These are phyloP conservation scores for Trametes pubescens DNA, from an alignment of 1,284 basidiomycete species.

Conservation along the genomic window DNA sequence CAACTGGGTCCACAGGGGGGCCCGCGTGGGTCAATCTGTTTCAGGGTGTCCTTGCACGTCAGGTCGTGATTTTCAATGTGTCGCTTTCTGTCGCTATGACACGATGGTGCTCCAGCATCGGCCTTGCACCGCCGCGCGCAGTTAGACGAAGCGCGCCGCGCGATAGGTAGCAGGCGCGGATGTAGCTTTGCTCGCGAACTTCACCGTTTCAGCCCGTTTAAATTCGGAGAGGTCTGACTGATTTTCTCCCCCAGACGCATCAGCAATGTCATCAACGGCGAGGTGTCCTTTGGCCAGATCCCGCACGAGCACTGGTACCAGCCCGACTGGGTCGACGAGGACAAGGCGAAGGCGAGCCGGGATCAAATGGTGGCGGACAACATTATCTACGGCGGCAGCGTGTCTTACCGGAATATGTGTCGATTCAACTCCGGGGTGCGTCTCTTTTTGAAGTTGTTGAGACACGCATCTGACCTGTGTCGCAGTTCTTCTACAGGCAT, in stretches of 20 bases:
- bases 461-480: not conserved
- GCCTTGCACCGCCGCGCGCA: not conserved
- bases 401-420: conserved; percentile 59
- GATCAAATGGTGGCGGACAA: conserved; percentile 78
- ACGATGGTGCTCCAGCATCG: not conserved
- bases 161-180: not conserved
- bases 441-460: not conserved
- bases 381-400: conserved; percentile 87
- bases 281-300: conserved; percentile 12
- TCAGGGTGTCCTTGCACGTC: too few relatives aligned
- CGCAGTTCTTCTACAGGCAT: conserved; percentile 69
- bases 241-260: conserved; percentile 1
- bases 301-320: conserved; percentile 85
- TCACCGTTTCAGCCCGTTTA: not conserved
- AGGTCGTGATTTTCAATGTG: too few relatives aligned
- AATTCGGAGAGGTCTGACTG: not conserved
- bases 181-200: not conserved
- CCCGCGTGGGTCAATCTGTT: too few relatives aligned
- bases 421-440: conserved; percentile 67
- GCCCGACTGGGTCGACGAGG: conserved; percentile 86
- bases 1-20: too few relatives aligned
- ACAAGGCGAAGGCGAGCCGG: conserved; percentile 71
- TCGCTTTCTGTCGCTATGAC: not conserved
- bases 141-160: not conserved
- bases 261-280: conserved; percentile 15